phyloP scores from a whole-genome alignment of 163 green algal species.

The Scenedesmus sp. region DNA sequence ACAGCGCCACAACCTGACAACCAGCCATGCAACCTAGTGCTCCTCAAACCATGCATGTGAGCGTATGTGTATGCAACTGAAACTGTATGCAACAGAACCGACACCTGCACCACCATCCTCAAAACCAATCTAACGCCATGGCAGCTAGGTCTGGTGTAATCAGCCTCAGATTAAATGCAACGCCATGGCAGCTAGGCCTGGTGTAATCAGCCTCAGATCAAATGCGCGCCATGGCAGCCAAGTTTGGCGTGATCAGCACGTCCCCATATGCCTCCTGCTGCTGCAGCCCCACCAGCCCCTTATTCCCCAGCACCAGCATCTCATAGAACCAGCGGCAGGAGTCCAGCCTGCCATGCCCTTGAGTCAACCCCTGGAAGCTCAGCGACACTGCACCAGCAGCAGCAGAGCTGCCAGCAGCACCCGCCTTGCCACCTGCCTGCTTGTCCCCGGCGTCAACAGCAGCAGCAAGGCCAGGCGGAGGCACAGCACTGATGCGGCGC shows the following conservation, averaged over 20 bases:
- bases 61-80: too few species aligned
- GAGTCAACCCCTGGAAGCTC: slow-evolving; percentile 33
- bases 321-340: slow-evolving; percentile 64
- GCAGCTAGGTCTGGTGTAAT: too few species aligned
- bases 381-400: neutral
- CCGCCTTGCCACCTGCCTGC: neutral
- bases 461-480: neutral
- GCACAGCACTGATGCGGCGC: slow-evolving; percentile 6
- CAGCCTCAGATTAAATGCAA: too few species aligned
- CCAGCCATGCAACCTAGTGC: neutral
- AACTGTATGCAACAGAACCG: neutral
- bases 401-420: neutral
- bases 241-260: slow-evolving; percentile 21
- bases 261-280: slow-evolving; percentile 48
- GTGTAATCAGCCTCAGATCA: neutral
- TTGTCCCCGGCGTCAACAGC: neutral
- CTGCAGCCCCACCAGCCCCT: slow-evolving; percentile 50
- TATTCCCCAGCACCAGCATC: slow-evolving; percentile 58
- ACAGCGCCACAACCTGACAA: neutral
- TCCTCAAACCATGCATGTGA: too few species aligned
- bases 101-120: neutral
- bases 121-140: too few species aligned
- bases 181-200: too few species aligned
- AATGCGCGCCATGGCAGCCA: slow-evolving; percentile 30
- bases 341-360: slow-evolving; percentile 38